Base-by-base conservation (phyloP, 2,329 filamentous ascomycete species). In the Cordyceps tenuipes region DNA sequence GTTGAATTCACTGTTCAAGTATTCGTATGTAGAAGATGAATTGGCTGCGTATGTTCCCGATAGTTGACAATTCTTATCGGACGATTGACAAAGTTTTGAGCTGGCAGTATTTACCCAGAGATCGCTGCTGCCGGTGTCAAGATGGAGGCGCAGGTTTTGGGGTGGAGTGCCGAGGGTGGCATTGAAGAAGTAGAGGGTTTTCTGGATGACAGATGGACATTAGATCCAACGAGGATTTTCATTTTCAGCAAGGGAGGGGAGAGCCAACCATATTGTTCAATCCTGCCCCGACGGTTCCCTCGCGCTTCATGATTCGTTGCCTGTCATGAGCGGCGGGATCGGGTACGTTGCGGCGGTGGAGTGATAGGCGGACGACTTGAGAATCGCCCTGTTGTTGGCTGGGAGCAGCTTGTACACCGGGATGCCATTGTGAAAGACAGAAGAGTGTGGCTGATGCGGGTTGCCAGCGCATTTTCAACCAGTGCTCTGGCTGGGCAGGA, bases 1-100 rank as follows among this genome's bases (percentile, higher is more conserved):
- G 74, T 93, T 92, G 77, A 97, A 96, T 62, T 85, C 79, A 68
- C 82, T 85, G 63, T 85, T 86, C 59, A 96, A 73, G 69, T 86
- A 91, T 39, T 79, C 68, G 72, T 92, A 93, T 2, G 90, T 89
- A 2, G 88, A 90, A 0, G 91, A 96, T 1, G 78, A 73, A 69
- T 89, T 87, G 46, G 88, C 81, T 48, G 75, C 71, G 72, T 91
- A 96, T 1, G 84, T 84, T 15, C 89, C 90, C 1, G 83, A 81
- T 19, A 73, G 74, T 6, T 72, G 67, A 68, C 90, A 94, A 1
- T 80, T 79, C 15, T 77, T 68, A 1, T 71, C 70, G 1, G 69
- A 66, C 5, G 71, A 67, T 8, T 69, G 67, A 69, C 90, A 95
- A 17, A 89, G 72, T 0, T 67, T 61, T 0, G 89, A 92, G 53